A percentile compares a stretch with the other conserved stretches of the same genome.
Conservation (phyloP, 1,284 basidiomycete species). For the Caloboletus inedulis region DNA sequence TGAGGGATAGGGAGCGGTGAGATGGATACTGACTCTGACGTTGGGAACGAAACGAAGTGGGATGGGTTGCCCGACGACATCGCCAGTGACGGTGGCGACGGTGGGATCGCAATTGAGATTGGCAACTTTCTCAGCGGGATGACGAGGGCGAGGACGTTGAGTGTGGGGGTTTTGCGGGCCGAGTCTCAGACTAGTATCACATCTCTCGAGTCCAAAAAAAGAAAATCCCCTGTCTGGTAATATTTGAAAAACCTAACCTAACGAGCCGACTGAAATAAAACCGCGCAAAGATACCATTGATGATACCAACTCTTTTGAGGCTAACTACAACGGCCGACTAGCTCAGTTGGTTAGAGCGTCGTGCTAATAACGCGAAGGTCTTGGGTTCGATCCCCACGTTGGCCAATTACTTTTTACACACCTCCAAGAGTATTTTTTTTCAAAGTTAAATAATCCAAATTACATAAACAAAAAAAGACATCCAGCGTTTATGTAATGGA, state of each 20-base stretch:
- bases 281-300: no score
- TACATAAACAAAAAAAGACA: no score
- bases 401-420: slow-evolving; percentile 15
- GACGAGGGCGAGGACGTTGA: not conserved
- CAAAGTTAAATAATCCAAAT: no score
- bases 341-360: slow-evolving; percentile 31
- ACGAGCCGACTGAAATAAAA: no score
- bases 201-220: slow-evolving; percentile 20
- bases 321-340: slow-evolving; percentile 18
- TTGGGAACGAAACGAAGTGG: slow-evolving; percentile 28
- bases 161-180: slow-evolving; percentile 11
- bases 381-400: slow-evolving; percentile 36
- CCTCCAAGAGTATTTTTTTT: no score
- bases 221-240: not conserved
- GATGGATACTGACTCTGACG: slow-evolving; percentile 23
- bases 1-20: slow-evolving; percentile 37
- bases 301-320: no score
- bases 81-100: slow-evolving; percentile 10
- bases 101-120: slow-evolving; percentile 11
- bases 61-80: slow-evolving; percentile 19
- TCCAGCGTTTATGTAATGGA: no score
- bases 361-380: slow-evolving; percentile 35
- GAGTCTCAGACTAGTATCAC: slow-evolving; percentile 18
- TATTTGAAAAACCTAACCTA: no score
- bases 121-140: not conserved